Evolutionary conservation across 441 rosid genomes (phyloP).

Genomic region (Breynia disticha): DNA sequence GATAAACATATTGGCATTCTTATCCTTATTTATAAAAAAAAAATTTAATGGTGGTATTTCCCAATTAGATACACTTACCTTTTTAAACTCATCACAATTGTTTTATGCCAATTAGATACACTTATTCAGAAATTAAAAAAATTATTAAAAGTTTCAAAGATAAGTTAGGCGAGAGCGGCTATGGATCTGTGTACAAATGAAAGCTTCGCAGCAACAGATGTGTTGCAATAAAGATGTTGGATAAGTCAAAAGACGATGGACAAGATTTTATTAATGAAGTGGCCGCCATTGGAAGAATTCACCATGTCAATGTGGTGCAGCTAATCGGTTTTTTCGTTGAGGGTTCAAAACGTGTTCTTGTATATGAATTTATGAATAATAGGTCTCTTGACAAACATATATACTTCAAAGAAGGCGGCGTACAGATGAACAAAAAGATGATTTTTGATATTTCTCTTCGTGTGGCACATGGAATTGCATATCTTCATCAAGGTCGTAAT

Average conservation of each 20-base stretch:
- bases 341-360: neutral
- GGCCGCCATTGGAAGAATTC: neutral
- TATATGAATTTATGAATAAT: neutral
- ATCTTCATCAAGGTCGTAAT: neutral
- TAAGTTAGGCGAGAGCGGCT: neutral
- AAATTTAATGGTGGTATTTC: no score
- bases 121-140: neutral
- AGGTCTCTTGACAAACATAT: neutral
- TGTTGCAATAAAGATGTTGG: neutral
- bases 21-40: no score
- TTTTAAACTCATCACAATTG: neutral
- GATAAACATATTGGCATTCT: no score
- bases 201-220: neutral
- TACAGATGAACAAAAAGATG: neutral
- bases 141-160: neutral
- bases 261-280: neutral
- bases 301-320: neutral
- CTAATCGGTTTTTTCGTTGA: neutral
- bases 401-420: neutral
- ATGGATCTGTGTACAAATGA: neutral
- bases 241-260: neutral
- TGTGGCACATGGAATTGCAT: neutral
- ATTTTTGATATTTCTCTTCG: neutral
- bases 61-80: no score
- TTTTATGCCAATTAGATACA: neutral